A percentile compares a stretch with the other conserved stretches of the same genome.
Conservation (phyloP, 202 grass and related monocot genomes). For the Musa balbisiana region DNA sequence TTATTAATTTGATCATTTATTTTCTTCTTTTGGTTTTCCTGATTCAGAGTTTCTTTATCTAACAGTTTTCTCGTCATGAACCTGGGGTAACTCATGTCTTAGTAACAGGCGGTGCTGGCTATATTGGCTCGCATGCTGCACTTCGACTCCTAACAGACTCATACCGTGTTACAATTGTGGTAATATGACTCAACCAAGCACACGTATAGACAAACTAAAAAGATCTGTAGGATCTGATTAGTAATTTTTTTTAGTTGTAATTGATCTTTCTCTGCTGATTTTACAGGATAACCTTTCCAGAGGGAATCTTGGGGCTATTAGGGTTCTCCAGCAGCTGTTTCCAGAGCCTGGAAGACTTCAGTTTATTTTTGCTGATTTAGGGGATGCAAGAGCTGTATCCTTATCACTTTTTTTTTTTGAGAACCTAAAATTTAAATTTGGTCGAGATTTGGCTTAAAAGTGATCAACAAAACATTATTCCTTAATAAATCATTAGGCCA, state of each 20-base stretch:
- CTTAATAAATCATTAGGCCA: conserved; percentile 42
- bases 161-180: conserved; percentile 98
- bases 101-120: conserved; percentile 94
- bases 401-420: conserved; percentile 16
- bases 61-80: conserved; percentile 89
- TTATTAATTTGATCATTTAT: conserved; percentile 4
- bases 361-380: conserved; percentile 94
- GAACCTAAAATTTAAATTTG: conserved; percentile 7
- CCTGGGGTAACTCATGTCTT: conserved; percentile 86
- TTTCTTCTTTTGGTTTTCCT: conserved; percentile 14
- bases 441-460: not conserved
- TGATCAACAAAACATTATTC: not conserved
- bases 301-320: conserved; percentile 89
- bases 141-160: conserved; percentile 78
- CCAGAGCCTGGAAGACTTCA: conserved; percentile 80
- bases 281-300: conserved; percentile 96
- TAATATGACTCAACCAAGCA: conserved; percentile 33
- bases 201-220: not conserved
- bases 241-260: not conserved
- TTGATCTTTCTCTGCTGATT: conserved; percentile 8
- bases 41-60: conserved; percentile 3
- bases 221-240: not conserved
- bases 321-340: conserved; percentile 74
- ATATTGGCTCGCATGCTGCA: conserved; percentile 92
- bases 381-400: conserved; percentile 86